Evolutionary conservation across 225 moss, liverwort and hornwort genomes (phyloP).

Genomic region (Takakia lepidozioides): DNA sequence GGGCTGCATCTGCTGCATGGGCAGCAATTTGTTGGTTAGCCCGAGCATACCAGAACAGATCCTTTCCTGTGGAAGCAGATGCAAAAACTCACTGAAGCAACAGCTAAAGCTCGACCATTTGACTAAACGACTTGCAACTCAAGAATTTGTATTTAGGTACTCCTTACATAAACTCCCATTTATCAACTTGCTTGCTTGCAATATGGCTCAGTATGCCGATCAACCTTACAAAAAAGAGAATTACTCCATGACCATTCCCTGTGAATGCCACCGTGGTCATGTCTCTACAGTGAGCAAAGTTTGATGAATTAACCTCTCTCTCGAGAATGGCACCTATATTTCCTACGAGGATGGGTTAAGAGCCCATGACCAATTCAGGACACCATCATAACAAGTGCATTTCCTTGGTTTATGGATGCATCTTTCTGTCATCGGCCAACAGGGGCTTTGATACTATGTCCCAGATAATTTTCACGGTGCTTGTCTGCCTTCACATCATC

Average conservation of each 20-base stretch:
- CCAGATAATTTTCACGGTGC: constrained; percentile 91
- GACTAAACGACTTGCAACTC: too few relatives aligned
- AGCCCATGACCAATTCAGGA: background rate
- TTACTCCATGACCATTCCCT: too few relatives aligned
- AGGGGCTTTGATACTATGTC: constrained; percentile 94
- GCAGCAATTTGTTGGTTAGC: constrained; percentile 38
- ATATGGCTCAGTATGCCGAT: background rate
- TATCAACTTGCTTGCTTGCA: background rate
- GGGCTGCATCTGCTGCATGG: constrained; percentile 46
- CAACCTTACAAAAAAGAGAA: too few relatives aligned
- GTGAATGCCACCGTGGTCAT: too few relatives aligned
- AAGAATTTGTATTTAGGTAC: background rate
- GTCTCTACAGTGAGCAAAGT: too few relatives aligned
- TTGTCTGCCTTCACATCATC: constrained; percentile 94
- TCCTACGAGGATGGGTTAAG: background rate
- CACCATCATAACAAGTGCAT: too few relatives aligned
- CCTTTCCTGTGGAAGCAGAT: constrained; percentile 59
- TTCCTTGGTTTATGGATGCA: constrained; percentile 5
- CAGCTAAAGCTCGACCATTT: too few relatives aligned
- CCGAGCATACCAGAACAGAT: constrained; percentile 89
- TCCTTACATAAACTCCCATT: background rate
- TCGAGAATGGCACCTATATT: background rate
- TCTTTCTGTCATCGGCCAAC: constrained; percentile 99
- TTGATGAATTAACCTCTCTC: background rate
- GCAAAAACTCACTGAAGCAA: background rate